Base-by-base conservation (phyloP, 2,329 filamentous ascomycete genomes). In the Colletotrichum sp. region DNA sequence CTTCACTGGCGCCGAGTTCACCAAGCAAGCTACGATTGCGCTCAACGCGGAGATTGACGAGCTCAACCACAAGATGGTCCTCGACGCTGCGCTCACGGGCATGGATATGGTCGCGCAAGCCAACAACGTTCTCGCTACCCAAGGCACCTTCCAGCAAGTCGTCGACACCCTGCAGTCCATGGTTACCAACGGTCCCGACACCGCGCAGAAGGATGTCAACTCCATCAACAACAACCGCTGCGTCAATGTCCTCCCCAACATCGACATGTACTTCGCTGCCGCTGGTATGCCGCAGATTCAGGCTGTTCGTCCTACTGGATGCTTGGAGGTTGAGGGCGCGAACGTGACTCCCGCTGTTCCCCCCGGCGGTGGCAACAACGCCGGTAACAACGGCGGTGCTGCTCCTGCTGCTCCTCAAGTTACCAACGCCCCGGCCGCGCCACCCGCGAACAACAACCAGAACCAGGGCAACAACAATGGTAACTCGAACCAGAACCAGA, bases 41-140 rank as follows among this genome's bases (percentile, higher is more conserved):
- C 78, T 79, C 68, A 79, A 79, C 57, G 77, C 78, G 15, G 78
- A 79, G 59, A 71, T 77, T 48, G 78, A 79, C 57, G 78, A 79
- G 75, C 78, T 79, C 44, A 79, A 79, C 48, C 78, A 79, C 71
- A 79, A 79, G 72, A 79, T 69, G 70, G 70, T 79, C 10, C 77
- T 79, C 39, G 78, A 79, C 52, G 65, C 68, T 7, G 78, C 73
- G 22, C 67, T 79, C 48, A 32, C 62, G 13, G 64, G 62, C 24
- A 76, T 48, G 44, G 69, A 76, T 32, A 71, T 60, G 60, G 76
- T 79, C 6, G 52, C 71, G 4, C 70, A 65, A 26, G 78, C 78
- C 74, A 79, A 79, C 39, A 55, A 76, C 2, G 78, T 79, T 1
- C 76, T 79, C 36, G 78, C 71, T 22, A 77, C 48, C 28, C 78